phyloP scores from a whole-genome alignment of 1,284 basidiomycete genomes.

The Stygiomarasmius scandens region DNA sequence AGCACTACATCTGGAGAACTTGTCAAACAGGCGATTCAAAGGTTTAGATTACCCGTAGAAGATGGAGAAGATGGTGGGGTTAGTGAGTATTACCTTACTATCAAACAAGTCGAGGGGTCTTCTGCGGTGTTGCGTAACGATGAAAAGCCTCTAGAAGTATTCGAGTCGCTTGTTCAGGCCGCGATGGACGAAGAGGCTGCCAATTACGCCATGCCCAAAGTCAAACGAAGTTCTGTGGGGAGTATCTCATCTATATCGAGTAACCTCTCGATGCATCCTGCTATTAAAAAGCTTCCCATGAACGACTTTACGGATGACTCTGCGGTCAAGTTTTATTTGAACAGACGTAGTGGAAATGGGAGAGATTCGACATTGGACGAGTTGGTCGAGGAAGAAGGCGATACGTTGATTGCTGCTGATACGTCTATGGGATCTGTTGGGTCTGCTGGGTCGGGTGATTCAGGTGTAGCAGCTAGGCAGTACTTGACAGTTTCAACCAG shows the following conservation, averaged over 20 bases:
- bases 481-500: conserved; percentile 6
- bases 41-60: conserved; percentile 79
- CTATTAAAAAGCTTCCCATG: conserved; percentile 91
- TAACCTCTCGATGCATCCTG: conserved; percentile 91
- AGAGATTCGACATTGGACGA: conserved; percentile 30
- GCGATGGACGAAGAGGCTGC: conserved; percentile 51
- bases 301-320: conserved; percentile 98
- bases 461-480: not conserved
- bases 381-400: conserved; percentile 50
- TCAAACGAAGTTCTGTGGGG: conserved; percentile 90
- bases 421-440: conserved; percentile 23
- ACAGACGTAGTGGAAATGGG: conserved; percentile 50
- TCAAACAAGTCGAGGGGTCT: conserved; percentile 89
- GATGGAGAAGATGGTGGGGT: conserved; percentile 64
- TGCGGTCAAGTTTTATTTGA: conserved; percentile 94
- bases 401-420: conserved; percentile 51
- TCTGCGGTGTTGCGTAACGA: conserved; percentile 71
- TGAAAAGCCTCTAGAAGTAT: conserved; percentile 85
- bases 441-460: conserved; percentile 17
- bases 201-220: conserved; percentile 59
- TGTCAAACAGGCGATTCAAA: conserved; percentile 89
- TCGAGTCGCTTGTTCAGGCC: conserved; percentile 81
- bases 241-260: conserved; percentile 92
- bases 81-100: conserved; percentile 84
- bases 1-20: conserved; percentile 85